Evolutionary conservation across 2,329 filamentous ascomycete species (phyloP).

Genomic region (Colletotrichum salicis): DNA sequence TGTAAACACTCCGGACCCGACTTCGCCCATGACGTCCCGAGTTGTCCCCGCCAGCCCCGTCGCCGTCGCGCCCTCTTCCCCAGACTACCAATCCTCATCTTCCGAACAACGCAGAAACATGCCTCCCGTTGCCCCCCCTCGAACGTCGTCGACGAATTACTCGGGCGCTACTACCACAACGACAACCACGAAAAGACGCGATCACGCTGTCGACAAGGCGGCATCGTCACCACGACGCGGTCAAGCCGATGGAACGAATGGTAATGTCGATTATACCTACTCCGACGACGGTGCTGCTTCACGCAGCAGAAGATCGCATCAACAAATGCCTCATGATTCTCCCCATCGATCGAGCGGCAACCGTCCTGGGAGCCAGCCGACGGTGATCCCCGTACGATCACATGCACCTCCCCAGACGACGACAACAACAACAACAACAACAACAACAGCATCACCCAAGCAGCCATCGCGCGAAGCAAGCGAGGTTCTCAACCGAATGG

Average conservation of each 20-base stretch:
- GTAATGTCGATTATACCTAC: slow-evolving; percentile 42
- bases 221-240: slow-evolving; percentile 55
- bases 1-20: slow-evolving; percentile 46
- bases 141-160: slow-evolving; percentile 78
- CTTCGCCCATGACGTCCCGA: slow-evolving; percentile 60
- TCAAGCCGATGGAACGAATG: slow-evolving; percentile 50
- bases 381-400: slow-evolving; percentile 57
- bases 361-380: slow-evolving; percentile 44
- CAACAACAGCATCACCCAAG: slow-evolving; percentile 61
- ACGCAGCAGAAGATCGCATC: slow-evolving; percentile 52
- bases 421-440: slow-evolving; percentile 57
- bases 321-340: slow-evolving; percentile 51
- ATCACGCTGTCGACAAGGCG: slow-evolving; percentile 57
- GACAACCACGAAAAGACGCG: slow-evolving; percentile 55
- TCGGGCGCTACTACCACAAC: slow-evolving; percentile 50
- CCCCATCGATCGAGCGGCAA: slow-evolving; percentile 51
- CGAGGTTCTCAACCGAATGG: slow-evolving; percentile 80
- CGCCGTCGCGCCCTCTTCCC: slow-evolving; percentile 50
- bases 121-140: slow-evolving; percentile 79
- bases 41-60: slow-evolving; percentile 56
- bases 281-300: slow-evolving; percentile 50
- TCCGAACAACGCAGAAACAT: slow-evolving; percentile 68
- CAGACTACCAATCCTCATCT: slow-evolving; percentile 55
- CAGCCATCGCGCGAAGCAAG: slow-evolving; percentile 79
- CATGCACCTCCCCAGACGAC: slow-evolving; percentile 48